These are phyloP conservation scores for Sanguinoderma infundibulare DNA, from an alignment of 1,284 basidiomycete genomes.

Conservation along the genomic window DNA sequence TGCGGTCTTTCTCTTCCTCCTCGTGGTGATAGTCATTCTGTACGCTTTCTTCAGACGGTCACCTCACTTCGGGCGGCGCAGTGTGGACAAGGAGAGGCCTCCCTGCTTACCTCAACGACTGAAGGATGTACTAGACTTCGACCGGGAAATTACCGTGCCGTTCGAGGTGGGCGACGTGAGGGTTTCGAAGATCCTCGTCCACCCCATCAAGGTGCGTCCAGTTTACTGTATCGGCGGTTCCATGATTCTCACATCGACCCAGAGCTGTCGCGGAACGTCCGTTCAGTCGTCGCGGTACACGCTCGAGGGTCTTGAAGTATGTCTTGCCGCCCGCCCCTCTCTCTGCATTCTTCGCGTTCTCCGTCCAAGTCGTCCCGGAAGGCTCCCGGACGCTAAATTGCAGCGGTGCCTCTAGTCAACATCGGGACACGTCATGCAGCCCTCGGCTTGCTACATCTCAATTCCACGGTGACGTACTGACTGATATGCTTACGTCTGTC, in stretches of 20 bases:
- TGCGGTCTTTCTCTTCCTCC: neutral
- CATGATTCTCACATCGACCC: neutral
- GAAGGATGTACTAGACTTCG: slow-evolving; percentile 15
- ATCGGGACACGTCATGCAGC: too few relatives aligned
- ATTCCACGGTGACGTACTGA: neutral
- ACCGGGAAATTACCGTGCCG: slow-evolving; percentile 20
- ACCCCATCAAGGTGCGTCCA: slow-evolving; percentile 65
- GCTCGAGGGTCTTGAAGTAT: slow-evolving; percentile 67
- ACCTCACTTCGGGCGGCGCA: neutral
- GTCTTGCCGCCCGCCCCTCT: neutral
- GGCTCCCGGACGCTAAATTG: too few relatives aligned
- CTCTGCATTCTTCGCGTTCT: neutral
- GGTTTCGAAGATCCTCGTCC: slow-evolving; percentile 66
- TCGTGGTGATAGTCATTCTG: neutral
- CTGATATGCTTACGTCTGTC: neutral
- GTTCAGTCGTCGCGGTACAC: slow-evolving; percentile 58
- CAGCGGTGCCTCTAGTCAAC: too few relatives aligned
- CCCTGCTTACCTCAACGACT: slow-evolving; percentile 17
- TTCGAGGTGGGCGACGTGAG: slow-evolving; percentile 41
- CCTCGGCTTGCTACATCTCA: neutral
- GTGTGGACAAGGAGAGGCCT: neutral
- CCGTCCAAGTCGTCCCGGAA: too few relatives aligned
- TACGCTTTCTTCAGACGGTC: neutral
- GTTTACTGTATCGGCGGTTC: slow-evolving; percentile 16
- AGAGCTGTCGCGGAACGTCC: slow-evolving; percentile 69